Conservation (phyloP, 2,329 filamentous ascomycete species). For the Alternaria brassicae region DNA sequence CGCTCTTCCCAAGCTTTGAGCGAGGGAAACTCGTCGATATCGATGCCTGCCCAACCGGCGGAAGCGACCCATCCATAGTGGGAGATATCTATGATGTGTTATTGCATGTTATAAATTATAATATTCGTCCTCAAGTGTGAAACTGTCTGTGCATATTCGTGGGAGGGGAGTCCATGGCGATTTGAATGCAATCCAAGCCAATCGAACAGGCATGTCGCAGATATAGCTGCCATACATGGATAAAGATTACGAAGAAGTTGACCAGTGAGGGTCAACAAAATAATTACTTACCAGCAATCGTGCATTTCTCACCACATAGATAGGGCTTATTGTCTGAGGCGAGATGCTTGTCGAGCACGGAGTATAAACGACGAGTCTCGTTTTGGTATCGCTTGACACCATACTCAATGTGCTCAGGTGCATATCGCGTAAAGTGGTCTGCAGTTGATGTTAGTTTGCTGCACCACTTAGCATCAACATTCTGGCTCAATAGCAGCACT, state of each 20-base stretch:
- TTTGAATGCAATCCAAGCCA: neutral
- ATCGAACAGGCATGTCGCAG: neutral
- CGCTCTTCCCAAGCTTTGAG: conserved; percentile 79
- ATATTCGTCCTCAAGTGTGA: neutral
- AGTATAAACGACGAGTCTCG: conserved; percentile 83
- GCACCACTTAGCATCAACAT: neutral
- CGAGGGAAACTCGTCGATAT: conserved; percentile 76
- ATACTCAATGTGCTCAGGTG: conserved; percentile 82
- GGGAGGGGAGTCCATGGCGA: neutral
- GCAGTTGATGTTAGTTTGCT: conserved; percentile 9
- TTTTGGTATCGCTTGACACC: conserved; percentile 82
- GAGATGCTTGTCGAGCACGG: conserved; percentile 77
- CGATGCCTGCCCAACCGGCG: conserved; percentile 66
- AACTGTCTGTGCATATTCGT: neutral
- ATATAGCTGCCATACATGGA: neutral
- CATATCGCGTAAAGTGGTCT: conserved; percentile 84
- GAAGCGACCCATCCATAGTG: conserved; percentile 78
- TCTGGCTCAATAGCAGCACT: neutral
- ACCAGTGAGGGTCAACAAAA: neutral
- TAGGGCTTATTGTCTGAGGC: conserved; percentile 58
- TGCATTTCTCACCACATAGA: conserved; percentile 69
- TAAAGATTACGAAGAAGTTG: neutral
- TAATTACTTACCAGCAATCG: conserved; percentile 52
- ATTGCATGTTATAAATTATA: neutral
- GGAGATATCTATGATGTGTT: conserved; percentile 67